Percentiles rank a stretch among this genome's conserved stretches.
Conservation (phyloP, 441 rosid species). For the Gossypium davidsonii region DNA sequence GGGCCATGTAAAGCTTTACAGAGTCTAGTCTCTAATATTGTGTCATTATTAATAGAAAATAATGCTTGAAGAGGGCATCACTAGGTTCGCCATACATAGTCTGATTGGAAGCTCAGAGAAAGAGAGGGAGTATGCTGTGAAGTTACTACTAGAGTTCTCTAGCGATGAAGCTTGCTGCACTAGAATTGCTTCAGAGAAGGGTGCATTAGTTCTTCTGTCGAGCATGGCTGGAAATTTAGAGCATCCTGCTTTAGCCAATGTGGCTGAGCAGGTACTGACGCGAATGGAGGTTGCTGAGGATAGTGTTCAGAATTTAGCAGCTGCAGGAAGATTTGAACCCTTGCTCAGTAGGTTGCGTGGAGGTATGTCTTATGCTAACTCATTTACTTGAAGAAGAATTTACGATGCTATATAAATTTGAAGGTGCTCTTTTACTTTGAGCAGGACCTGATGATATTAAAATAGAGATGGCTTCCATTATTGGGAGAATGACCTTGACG, state of each 20-base stretch:
- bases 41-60: constrained; percentile 23
- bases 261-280: constrained; percentile 33
- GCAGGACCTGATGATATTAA: constrained; percentile 34
- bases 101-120: constrained; percentile 37
- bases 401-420: background rate
- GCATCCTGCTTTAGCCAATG: constrained; percentile 32
- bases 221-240: constrained; percentile 39
- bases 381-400: background rate
- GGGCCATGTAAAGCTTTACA: background rate
- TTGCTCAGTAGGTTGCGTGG: constrained; percentile 25
- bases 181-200: constrained; percentile 34
- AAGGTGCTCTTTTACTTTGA: constrained; percentile 4
- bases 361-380: constrained; percentile 19
- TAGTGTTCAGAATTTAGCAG: constrained; percentile 28
- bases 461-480: constrained; percentile 33
- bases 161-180: constrained; percentile 30
- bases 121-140: constrained; percentile 35
- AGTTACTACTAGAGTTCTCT: constrained; percentile 33
- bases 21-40: constrained; percentile 11
- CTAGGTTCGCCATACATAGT: constrained; percentile 34
- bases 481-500: constrained; percentile 37
- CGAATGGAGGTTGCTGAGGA: constrained; percentile 29
- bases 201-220: constrained; percentile 41
- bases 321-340: constrained; percentile 44
- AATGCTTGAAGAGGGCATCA: constrained; percentile 42